These are phyloP conservation scores for Akanthomyces uredinophilus DNA, from an alignment of 2,329 filamentous ascomycete genomes.

Conservation along the genomic window DNA sequence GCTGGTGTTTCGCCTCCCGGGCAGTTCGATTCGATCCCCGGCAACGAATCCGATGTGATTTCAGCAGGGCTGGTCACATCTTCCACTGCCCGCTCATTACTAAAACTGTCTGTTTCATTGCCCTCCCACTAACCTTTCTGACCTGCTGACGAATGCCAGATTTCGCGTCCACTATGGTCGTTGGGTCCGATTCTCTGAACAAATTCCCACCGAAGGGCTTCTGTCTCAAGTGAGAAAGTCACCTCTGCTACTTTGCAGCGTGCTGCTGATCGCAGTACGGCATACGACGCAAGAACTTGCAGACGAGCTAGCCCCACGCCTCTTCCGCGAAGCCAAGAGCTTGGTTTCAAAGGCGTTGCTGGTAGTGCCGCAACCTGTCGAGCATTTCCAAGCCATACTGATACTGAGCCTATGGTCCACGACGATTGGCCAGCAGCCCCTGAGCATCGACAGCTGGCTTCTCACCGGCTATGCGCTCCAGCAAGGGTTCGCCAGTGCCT, in stretches of 20 bases:
- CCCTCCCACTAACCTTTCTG: background rate
- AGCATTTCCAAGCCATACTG: slow-evolving; percentile 23
- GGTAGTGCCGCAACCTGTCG: slow-evolving; percentile 17
- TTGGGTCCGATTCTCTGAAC: slow-evolving; percentile 17
- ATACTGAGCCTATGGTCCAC: slow-evolving; percentile 26
- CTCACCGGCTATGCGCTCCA: slow-evolving; percentile 24
- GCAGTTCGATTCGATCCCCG: background rate
- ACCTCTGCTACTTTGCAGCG: slow-evolving; percentile 22
- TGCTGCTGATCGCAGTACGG: slow-evolving; percentile 23
- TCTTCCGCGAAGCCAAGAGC: slow-evolving; percentile 22
- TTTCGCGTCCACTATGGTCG: background rate
- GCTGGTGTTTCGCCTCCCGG: slow-evolving; percentile 21
- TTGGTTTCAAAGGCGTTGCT: slow-evolving; percentile 19
- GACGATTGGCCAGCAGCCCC: slow-evolving; percentile 22
- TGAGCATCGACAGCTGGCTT: slow-evolving; percentile 26
- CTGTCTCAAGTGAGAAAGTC: slow-evolving; percentile 15
- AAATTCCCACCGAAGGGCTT: slow-evolving; percentile 15
- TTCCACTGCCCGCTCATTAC: slow-evolving; percentile 18
- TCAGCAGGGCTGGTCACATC: slow-evolving; percentile 19
- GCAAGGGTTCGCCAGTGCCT: slow-evolving; percentile 21
- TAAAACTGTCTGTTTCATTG: slow-evolving; percentile 19
- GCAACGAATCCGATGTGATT: slow-evolving; percentile 18
- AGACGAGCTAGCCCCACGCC: slow-evolving; percentile 19
- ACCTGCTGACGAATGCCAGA: background rate
- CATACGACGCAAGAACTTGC: slow-evolving; percentile 22